A percentile compares a stretch with the other conserved stretches of the same genome.
Evolutionary conservation across 192 early-diverging fungal genomes (phyloP).

Genomic region (Diversispora eburnea): DNA sequence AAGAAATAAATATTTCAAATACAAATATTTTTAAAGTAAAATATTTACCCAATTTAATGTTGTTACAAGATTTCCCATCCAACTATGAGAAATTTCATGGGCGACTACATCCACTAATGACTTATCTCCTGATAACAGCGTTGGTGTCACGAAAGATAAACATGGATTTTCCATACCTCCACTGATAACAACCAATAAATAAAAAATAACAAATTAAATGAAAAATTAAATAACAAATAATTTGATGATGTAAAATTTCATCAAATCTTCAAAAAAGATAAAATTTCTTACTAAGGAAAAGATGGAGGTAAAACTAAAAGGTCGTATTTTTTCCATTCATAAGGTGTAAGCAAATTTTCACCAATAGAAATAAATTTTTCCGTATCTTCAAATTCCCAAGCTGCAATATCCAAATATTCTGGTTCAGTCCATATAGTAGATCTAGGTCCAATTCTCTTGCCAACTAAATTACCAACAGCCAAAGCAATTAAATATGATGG

Average conservation of each 20-base stretch:
- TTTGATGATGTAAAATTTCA: not conserved
- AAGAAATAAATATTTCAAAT: not conserved
- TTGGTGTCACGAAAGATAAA: slow-evolving; percentile 96
- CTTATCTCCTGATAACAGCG: slow-evolving; percentile 90
- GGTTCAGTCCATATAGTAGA: slow-evolving; percentile 97
- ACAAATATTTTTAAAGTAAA: not conserved
- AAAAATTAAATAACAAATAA: not conserved
- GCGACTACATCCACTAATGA: slow-evolving; percentile 92
- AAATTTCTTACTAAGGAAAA: slow-evolving; percentile 64
- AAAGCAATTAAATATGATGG: slow-evolving; percentile 95
- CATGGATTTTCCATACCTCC: slow-evolving; percentile 98
- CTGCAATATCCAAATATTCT: slow-evolving; percentile 79
- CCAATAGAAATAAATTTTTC: slow-evolving; percentile 65
- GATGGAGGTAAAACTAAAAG: slow-evolving; percentile 83
- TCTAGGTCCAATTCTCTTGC: slow-evolving; percentile 82
- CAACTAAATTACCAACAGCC: slow-evolving; percentile 84
- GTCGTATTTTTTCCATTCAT: slow-evolving; percentile 96
- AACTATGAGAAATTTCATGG: slow-evolving; percentile 92
- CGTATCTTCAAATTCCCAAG: slow-evolving; percentile 89
- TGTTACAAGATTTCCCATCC: slow-evolving; percentile 86
- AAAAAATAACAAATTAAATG: slow-evolving; percentile 9
- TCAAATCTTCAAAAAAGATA: not conserved
- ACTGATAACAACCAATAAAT: not conserved
- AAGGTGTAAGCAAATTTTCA: slow-evolving; percentile 78
- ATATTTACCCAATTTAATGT: slow-evolving; percentile 72